Evolutionary conservation across 805 yeast genomes (phyloP).

Genomic region (Ogataea allantospora): DNA sequence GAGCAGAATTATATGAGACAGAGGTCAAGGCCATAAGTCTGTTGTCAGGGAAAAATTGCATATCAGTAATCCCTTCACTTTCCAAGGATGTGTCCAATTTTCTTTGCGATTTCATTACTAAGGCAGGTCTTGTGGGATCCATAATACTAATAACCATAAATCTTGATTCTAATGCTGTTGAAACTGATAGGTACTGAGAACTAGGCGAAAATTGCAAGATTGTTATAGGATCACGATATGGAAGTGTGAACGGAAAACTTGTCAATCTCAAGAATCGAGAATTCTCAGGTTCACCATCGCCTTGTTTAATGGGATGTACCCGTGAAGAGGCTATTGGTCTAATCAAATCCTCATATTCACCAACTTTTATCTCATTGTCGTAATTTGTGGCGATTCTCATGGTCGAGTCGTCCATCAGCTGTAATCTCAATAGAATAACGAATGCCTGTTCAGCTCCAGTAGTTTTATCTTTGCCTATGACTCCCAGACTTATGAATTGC

Average conservation of each 20-base stretch:
- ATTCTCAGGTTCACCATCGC: neutral
- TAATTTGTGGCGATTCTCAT: neutral
- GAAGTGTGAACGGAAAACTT: constrained; percentile 56
- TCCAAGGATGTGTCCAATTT: constrained; percentile 65
- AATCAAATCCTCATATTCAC: constrained; percentile 18
- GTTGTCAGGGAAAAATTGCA: constrained; percentile 69
- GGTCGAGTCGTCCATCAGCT: constrained; percentile 16
- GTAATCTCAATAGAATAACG: constrained; percentile 49
- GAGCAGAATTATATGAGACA: constrained; percentile 62
- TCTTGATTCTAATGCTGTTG: constrained; percentile 75
- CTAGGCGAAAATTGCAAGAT: constrained; percentile 70
- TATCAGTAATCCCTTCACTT: constrained; percentile 85
- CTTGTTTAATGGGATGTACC: constrained; percentile 1
- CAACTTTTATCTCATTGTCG: constrained; percentile 5
- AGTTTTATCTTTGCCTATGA: constrained; percentile 72
- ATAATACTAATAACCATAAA: constrained; percentile 71
- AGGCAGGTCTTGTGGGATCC: constrained; percentile 60
- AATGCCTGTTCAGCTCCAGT: constrained; percentile 75
- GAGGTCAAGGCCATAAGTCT: constrained; percentile 52
- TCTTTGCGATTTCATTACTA: constrained; percentile 67
- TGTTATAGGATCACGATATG: constrained; percentile 83
- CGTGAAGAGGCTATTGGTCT: constrained; percentile 16
- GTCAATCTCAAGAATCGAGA: constrained; percentile 18
- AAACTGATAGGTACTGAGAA: constrained; percentile 68
- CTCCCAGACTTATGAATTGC: constrained; percentile 69